phyloP scores from a whole-genome alignment of 768 basidiomycete species.

The Candolleomyces aberdarensis region DNA sequence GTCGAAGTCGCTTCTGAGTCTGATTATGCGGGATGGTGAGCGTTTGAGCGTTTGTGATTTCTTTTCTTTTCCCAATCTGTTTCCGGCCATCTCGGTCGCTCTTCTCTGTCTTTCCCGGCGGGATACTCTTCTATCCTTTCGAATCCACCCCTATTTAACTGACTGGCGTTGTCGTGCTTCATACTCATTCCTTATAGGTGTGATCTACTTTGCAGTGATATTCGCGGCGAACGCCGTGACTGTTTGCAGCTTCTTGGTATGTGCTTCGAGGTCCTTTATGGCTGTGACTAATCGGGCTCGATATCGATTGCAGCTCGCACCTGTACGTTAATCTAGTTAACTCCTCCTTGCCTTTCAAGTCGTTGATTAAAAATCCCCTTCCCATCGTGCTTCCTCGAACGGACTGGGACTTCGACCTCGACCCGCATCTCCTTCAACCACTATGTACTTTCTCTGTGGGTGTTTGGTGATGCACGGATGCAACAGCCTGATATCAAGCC shows the following conservation, averaged over 20 bases:
- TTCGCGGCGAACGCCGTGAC: constrained; percentile 29
- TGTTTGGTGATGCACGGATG: too few species aligned
- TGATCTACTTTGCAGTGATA: constrained; percentile 32
- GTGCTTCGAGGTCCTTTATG: neutral
- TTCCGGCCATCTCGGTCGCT: neutral
- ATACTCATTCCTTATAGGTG: constrained; percentile 15
- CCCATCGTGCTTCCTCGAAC: too few species aligned
- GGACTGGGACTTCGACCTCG: too few species aligned
- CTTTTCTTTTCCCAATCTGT: too few species aligned
- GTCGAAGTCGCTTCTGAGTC: constrained; percentile 18
- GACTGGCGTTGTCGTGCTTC: neutral
- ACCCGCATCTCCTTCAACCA: too few species aligned
- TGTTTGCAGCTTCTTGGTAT: constrained; percentile 29
- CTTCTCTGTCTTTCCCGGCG: neutral
- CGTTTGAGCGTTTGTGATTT: neutral
- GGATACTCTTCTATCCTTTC: too few species aligned
- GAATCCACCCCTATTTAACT: neutral
- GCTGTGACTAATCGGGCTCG: neutral
- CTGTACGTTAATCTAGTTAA: neutral
- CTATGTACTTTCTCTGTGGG: too few species aligned
- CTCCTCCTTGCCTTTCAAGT: neutral
- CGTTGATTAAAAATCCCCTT: too few species aligned
- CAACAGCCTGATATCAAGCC: constrained; percentile 31
- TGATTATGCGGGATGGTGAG: constrained; percentile 34
- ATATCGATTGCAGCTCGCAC: neutral